Evolutionary conservation across 164 flowering plant species (phyloP).

Genomic region (Berberis vulgaris): DNA sequence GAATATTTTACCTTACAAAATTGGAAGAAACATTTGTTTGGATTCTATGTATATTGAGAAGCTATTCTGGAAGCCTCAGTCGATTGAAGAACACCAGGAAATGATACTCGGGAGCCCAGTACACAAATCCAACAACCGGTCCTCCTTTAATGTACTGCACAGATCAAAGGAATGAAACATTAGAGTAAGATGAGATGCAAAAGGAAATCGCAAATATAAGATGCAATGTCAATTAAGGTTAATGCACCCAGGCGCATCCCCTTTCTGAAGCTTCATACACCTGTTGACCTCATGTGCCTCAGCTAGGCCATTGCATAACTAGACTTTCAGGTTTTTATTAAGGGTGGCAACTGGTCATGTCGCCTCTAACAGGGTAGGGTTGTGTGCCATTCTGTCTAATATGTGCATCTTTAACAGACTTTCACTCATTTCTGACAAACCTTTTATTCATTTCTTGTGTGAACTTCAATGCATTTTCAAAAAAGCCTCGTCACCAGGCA

Average conservation of each 20-base stretch:
- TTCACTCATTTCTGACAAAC: too few relatives aligned
- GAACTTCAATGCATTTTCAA: too few relatives aligned
- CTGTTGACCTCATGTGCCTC: too few relatives aligned
- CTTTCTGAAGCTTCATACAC: too few relatives aligned
- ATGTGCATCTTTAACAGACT: too few relatives aligned
- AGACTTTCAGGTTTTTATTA: too few relatives aligned
- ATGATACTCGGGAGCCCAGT: slow-evolving; percentile 89
- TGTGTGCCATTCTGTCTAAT: too few relatives aligned
- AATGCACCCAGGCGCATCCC: too few relatives aligned
- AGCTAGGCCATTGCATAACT: too few relatives aligned
- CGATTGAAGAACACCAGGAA: slow-evolving; percentile 91
- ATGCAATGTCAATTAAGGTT: background rate
- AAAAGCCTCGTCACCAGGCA: background rate
- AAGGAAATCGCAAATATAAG: background rate
- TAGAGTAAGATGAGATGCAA: background rate
- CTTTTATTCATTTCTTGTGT: too few relatives aligned
- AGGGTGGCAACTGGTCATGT: too few relatives aligned
- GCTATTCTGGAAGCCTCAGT: slow-evolving; percentile 64
- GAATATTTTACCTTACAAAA: slow-evolving; percentile 29
- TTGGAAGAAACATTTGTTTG: slow-evolving; percentile 12
- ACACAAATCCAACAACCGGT: slow-evolving; percentile 92
- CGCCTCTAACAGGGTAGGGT: too few relatives aligned
- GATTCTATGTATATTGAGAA: slow-evolving; percentile 16
- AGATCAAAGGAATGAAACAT: background rate
- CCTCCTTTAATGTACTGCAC: slow-evolving; percentile 88